These are phyloP conservation scores for Neonectria ditissima DNA, from an alignment of 2,329 filamentous ascomycete species.

Conservation along the genomic window DNA sequence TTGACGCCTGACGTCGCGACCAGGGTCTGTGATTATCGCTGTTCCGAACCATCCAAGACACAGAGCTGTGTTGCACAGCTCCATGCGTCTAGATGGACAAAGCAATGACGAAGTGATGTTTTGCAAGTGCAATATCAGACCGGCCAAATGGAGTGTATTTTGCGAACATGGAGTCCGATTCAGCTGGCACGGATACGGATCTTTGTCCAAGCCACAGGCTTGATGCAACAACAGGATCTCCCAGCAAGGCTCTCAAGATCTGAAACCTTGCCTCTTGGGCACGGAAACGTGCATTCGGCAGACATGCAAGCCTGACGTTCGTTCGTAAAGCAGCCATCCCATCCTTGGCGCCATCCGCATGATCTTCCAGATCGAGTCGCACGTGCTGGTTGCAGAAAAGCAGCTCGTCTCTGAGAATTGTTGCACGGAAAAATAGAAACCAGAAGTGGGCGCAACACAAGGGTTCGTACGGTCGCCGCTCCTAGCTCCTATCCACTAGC, in stretches of 20 bases:
- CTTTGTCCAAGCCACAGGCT: slow-evolving; percentile 26
- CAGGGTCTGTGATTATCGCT: slow-evolving; percentile 34
- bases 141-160: slow-evolving; percentile 38
- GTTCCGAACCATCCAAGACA: slow-evolving; percentile 26
- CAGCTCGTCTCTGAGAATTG: slow-evolving; percentile 20
- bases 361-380: slow-evolving; percentile 39
- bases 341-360: slow-evolving; percentile 40
- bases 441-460: slow-evolving; percentile 12
- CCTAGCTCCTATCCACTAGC: not conserved
- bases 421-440: slow-evolving; percentile 22
- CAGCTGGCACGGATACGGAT: slow-evolving; percentile 15
- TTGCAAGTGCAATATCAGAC: slow-evolving; percentile 41
- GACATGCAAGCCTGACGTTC: slow-evolving; percentile 33
- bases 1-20: slow-evolving; percentile 37
- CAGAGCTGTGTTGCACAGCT: slow-evolving; percentile 26
- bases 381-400: slow-evolving; percentile 23
- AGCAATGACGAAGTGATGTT: slow-evolving; percentile 32
- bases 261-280: slow-evolving; percentile 33
- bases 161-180: slow-evolving; percentile 37
- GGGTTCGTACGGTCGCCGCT: slow-evolving; percentile 1
- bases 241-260: slow-evolving; percentile 15
- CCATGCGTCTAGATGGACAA: slow-evolving; percentile 23
- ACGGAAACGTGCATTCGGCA: slow-evolving; percentile 37
- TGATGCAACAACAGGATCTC: slow-evolving; percentile 21
- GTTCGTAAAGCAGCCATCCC: slow-evolving; percentile 30